Conservation (phyloP, 202 grass and related monocot genomes). For the Setaria italica region DNA sequence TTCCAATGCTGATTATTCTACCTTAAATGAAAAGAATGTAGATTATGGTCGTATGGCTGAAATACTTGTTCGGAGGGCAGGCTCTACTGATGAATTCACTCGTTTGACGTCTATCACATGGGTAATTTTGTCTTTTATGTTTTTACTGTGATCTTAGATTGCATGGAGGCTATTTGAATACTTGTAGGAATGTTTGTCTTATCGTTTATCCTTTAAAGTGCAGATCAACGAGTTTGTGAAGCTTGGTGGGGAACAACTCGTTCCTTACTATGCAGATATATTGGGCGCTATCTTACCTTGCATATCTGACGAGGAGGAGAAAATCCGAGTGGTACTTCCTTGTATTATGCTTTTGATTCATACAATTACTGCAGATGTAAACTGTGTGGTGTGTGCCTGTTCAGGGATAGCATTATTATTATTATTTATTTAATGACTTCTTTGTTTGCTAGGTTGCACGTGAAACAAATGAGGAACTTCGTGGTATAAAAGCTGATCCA, state of each 20-base stretch:
- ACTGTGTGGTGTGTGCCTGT: slow-evolving; percentile 1
- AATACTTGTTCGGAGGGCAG: slow-evolving; percentile 94
- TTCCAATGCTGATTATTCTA: slow-evolving; percentile 47
- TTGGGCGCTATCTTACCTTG: slow-evolving; percentile 96
- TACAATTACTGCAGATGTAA: slow-evolving; percentile 28
- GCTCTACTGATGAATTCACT: slow-evolving; percentile 94
- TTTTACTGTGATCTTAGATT: slow-evolving; percentile 9
- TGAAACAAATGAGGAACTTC: slow-evolving; percentile 98
- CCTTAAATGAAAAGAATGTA: slow-evolving; percentile 80
- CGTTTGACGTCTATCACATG: slow-evolving; percentile 97
- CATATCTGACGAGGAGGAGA: slow-evolving; percentile 97
- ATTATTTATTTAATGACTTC: slow-evolving; percentile 11
- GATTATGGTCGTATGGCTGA: slow-evolving; percentile 99
- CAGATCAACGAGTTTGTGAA: slow-evolving; percentile 99
- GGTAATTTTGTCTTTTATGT: slow-evolving; percentile 64
- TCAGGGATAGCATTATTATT: not conserved
- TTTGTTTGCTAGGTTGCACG: slow-evolving; percentile 76
- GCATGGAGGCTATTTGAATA: slow-evolving; percentile 19
- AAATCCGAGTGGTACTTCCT: slow-evolving; percentile 86
- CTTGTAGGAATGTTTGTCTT: slow-evolving; percentile 49
- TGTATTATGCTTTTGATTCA: slow-evolving; percentile 30
- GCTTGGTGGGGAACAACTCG: slow-evolving; percentile 97
- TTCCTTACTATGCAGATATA: slow-evolving; percentile 99
- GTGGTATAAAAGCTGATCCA: slow-evolving; percentile 88
- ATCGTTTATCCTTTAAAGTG: slow-evolving; percentile 43